Evolutionary conservation across 129 eudicot species (phyloP).

Genomic region (Artemisia argyi): DNA sequence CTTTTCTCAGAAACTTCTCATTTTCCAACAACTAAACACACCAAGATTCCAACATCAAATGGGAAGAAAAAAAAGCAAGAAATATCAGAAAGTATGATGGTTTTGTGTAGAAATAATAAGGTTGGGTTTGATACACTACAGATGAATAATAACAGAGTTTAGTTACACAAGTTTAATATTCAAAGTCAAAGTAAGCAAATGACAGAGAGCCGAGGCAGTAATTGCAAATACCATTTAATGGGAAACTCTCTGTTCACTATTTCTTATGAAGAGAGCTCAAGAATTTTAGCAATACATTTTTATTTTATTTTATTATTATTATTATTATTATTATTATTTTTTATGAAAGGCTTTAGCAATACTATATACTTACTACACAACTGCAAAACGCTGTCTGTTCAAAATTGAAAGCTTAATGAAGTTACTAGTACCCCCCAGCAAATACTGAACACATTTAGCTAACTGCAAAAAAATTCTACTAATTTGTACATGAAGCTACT

Average conservation of each 20-base stretch:
- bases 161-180: background rate
- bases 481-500: conserved; percentile 8
- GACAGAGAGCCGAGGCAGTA: background rate
- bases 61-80: no score
- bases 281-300: no score
- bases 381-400: background rate
- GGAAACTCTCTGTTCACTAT: background rate
- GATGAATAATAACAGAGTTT: no score
- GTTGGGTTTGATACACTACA: no score
- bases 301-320: no score
- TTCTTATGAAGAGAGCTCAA: background rate
- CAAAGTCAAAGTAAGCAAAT: background rate
- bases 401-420: background rate
- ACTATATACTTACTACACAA: background rate
- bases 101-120: no score
- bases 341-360: background rate
- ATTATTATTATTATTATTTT: no score
- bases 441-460: conserved; percentile 2
- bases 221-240: background rate
- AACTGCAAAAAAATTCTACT: background rate
- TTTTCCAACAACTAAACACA: no score
- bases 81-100: no score
- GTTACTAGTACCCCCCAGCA: background rate
- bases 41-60: background rate
- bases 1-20: no score